A percentile compares a stretch with the other conserved stretches of the same genome.
These are phyloP conservation scores for Anisodus acutangulus DNA, from an alignment of 257 asterid species.

Conservation along the genomic window DNA sequence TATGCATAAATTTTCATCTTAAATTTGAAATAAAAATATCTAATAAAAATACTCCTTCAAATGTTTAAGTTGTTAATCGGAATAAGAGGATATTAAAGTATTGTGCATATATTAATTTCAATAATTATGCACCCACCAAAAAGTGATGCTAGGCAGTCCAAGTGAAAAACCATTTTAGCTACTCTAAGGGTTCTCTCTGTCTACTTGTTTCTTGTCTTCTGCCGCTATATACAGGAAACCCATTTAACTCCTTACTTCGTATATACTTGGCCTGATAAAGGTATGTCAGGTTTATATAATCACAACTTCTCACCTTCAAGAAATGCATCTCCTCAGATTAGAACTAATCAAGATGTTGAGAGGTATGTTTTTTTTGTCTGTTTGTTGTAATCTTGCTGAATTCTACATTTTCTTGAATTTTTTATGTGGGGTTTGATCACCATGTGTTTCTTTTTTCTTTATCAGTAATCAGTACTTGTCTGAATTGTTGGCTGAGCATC, in stretches of 20 bases:
- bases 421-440: slow-evolving; percentile 6
- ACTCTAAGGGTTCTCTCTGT: slow-evolving; percentile 26
- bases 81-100: too few relatives aligned
- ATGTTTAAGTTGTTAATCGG: too few relatives aligned
- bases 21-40: too few relatives aligned
- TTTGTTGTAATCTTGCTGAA: background rate
- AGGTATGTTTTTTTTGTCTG: slow-evolving; percentile 40
- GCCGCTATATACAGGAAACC: slow-evolving; percentile 27
- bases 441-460: slow-evolving; percentile 26
- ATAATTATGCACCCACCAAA: background rate
- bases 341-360: slow-evolving; percentile 69
- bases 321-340: slow-evolving; percentile 85
- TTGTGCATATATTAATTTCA: background rate
- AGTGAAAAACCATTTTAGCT: background rate
- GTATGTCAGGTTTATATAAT: slow-evolving; percentile 72
- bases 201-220: background rate
- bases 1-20: too few relatives aligned
- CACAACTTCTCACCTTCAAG: slow-evolving; percentile 87
- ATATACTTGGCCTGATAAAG: slow-evolving; percentile 19
- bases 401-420: background rate
- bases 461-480: slow-evolving; percentile 81
- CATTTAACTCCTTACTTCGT: slow-evolving; percentile 2
- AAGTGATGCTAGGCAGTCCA: background rate
- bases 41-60: too few relatives aligned
- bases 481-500: slow-evolving; percentile 94